These are phyloP conservation scores for Truncatella angustata DNA, from an alignment of 2,329 filamentous ascomycete genomes.

Conservation along the genomic window DNA sequence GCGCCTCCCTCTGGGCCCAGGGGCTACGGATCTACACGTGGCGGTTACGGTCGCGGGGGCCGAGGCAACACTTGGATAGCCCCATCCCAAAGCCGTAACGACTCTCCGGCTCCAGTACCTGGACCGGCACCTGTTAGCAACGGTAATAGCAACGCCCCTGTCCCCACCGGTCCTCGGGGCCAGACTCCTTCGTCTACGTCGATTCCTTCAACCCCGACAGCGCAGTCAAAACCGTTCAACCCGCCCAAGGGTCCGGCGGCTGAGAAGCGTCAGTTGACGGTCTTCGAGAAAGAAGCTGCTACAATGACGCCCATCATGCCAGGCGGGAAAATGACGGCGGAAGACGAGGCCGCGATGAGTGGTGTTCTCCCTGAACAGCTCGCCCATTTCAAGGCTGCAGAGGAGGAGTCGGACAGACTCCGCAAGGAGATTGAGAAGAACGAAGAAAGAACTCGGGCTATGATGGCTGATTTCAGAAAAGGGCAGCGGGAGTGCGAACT, in stretches of 20 bases:
- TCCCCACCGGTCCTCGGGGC: constrained; percentile 27
- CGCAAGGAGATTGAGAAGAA: constrained; percentile 51
- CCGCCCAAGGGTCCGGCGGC: constrained; percentile 54
- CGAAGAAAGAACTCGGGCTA: constrained; percentile 54
- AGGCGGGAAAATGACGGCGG: constrained; percentile 53
- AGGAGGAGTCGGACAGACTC: constrained; percentile 57
- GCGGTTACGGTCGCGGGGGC: constrained; percentile 41
- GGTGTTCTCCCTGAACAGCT: constrained; percentile 55
- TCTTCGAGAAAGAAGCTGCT: constrained; percentile 52
- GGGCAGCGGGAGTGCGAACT: constrained; percentile 53
- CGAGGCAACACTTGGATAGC: constrained; percentile 44
- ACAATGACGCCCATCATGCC: constrained; percentile 51
- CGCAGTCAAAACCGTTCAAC: constrained; percentile 49
- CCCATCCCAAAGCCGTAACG: constrained; percentile 26
- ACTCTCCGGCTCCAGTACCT: constrained; percentile 21
- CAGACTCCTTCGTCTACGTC: constrained; percentile 28
- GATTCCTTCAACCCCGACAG: constrained; percentile 35
- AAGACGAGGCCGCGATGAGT: constrained; percentile 39
- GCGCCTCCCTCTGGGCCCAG: constrained; percentile 54
- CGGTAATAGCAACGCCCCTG: constrained; percentile 28
- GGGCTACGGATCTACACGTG: constrained; percentile 48
- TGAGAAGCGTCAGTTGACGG: constrained; percentile 30
- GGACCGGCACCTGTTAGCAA: constrained; percentile 36
- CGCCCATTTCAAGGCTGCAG: constrained; percentile 50
- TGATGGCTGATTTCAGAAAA: constrained; percentile 51